phyloP scores from a whole-genome alignment of 306 rosid species.

The Cyclanthera cordifolia region DNA sequence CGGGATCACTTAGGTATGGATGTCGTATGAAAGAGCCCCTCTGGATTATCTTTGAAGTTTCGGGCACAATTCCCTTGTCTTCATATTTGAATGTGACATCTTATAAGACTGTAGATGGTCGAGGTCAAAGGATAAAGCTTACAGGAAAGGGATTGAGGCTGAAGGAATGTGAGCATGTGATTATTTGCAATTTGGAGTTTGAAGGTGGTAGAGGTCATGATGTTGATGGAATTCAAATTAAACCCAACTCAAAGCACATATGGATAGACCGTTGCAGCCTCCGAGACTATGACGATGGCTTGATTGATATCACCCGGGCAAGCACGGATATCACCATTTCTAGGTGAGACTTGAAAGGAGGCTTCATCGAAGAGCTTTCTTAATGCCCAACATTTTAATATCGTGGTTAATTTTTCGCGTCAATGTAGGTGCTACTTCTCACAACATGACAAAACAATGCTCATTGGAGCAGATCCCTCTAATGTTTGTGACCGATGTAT shows the following conservation, averaged over 20 bases:
- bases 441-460: conserved; percentile 72
- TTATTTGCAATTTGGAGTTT: conserved; percentile 81
- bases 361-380: background rate
- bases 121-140: conserved; percentile 73
- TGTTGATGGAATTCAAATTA: conserved; percentile 88
- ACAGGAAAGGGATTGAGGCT: conserved; percentile 72
- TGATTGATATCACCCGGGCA: conserved; percentile 73
- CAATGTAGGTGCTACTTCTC: conserved; percentile 67
- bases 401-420: conserved; percentile 12
- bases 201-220: conserved; percentile 94
- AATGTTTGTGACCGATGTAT: conserved; percentile 67
- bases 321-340: conserved; percentile 86
- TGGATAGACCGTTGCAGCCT: conserved; percentile 94
- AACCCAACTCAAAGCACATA: conserved; percentile 84
- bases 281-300: conserved; percentile 71
- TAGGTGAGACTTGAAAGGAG: conserved; percentile 48
- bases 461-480: conserved; percentile 81
- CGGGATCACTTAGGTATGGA: conserved; percentile 72
- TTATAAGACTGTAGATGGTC: conserved; percentile 71
- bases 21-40: conserved; percentile 70
- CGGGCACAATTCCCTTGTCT: conserved; percentile 58
- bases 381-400: background rate
- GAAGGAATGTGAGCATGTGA: conserved; percentile 88
- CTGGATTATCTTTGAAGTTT: conserved; percentile 86
- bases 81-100: conserved; percentile 67